Base-by-base conservation (phyloP, 495 filamentous ascomycete genomes). In the Staphylotrichum longicolle region DNA sequence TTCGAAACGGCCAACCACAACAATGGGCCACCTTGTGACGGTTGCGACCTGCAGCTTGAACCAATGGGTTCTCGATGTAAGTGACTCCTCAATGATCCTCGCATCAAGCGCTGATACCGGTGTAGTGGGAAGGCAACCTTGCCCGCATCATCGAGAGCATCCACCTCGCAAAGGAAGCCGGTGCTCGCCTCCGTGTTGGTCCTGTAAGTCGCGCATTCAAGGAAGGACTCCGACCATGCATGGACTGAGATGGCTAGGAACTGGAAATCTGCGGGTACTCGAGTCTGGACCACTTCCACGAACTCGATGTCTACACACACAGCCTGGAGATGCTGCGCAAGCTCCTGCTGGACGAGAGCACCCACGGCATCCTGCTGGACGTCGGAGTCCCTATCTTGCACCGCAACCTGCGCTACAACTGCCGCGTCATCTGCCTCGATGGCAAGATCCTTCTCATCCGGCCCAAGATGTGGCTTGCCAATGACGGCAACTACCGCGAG, bases 391-490 rank as follows among this genome's bases (percentile, higher is more conserved):
- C 85, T 2, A 76, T 89, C 15, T 74, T 77, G 35, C 90, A 93
- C 71, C 74, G 86, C 32, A 89, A 88, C 61, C 72, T 83, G 42
- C 77, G 84, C 54, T 94, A 87, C 73, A 96, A 96, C 66, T 88
- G 86, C 65, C 80, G 91, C 4, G 79, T 90, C 20, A 84, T 94
- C 56, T 79, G 66, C 67, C 80, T 86, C 60, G 84, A 91, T 65
- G 76, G 81, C 33, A 84, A 85, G 74, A 87, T 93, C 34, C 70
- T 90, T 45, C 75, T 90, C 46, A 90, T 96, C 60, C 80, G 91
- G 15, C 92, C 91, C 0, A 96, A 96, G 74, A 80, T 93, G 70
- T 91, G 79, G 68, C 84, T 96, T 14, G 91, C 92, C 51, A 88
- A 90, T 57, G 89, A 91, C 77, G 88, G 88, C 14, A 86, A 88